These are phyloP conservation scores for Triticum urartu DNA, from an alignment of 176 grass and related monocot genomes.

Conservation along the genomic window DNA sequence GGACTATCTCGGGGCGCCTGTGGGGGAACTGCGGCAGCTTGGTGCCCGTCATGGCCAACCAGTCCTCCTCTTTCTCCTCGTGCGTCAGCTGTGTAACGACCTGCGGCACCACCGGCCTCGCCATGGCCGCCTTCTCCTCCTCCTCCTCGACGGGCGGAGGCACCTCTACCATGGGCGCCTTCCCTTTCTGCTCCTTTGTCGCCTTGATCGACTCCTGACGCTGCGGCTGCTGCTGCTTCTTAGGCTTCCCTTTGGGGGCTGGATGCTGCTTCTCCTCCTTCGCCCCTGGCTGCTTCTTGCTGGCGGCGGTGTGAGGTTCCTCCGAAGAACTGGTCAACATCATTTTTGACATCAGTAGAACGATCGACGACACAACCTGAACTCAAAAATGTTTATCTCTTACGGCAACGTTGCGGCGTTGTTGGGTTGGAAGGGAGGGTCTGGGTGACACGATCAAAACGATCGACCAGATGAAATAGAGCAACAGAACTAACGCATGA, in stretches of 20 bases:
- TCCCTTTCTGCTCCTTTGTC: neutral
- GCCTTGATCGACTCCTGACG: neutral
- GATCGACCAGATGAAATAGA: no score
- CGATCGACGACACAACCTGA: neutral
- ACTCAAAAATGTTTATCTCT: neutral
- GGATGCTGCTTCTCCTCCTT: slow-evolving; percentile 5
- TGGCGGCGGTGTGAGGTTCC: slow-evolving; percentile 17
- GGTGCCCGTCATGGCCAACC: slow-evolving; percentile 71
- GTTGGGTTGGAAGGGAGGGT: no score
- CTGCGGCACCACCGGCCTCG: slow-evolving; percentile 60
- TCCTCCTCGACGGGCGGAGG: neutral
- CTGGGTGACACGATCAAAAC: no score
- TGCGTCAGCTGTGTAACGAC: slow-evolving; percentile 69
- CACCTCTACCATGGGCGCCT: neutral
- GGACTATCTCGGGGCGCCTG: slow-evolving; percentile 62
- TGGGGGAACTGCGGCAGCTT: slow-evolving; percentile 79
- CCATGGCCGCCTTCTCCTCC: no score
- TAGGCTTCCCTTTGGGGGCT: no score
- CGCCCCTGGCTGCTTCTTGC: neutral
- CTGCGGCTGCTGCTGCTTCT: neutral
- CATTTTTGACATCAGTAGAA: neutral
- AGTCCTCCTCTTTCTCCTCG: slow-evolving; percentile 89
- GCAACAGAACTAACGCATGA: no score
- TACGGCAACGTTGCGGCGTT: no score
- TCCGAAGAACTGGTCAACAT: slow-evolving; percentile 11